Evolutionary conservation across 2,329 filamentous ascomycete species (phyloP).

Genomic region (Fusarium solani-melongenae): DNA sequence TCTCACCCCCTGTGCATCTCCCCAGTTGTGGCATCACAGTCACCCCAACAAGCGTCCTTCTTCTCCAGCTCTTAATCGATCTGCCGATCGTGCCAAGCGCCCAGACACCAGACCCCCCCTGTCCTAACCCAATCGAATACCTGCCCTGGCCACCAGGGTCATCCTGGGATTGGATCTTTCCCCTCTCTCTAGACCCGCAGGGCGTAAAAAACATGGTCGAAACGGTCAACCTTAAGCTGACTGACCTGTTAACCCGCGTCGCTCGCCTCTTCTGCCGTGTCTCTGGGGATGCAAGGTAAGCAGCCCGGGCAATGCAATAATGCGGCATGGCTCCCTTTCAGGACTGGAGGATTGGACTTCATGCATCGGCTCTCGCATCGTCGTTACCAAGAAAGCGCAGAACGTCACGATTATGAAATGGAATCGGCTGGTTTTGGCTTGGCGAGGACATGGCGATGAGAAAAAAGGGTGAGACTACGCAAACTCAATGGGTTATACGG

Average conservation of each 20-base stretch:
- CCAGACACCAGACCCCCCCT: background rate
- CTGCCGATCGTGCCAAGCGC: conserved; percentile 18
- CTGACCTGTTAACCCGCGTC: background rate
- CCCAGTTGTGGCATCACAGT: background rate
- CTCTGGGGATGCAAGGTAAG: conserved; percentile 14
- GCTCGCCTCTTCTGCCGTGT: background rate
- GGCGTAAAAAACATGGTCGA: background rate
- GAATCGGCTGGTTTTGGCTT: background rate
- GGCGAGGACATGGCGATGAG: background rate
- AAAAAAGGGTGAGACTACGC: background rate
- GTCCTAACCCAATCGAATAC: conserved; percentile 4
- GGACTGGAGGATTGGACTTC: background rate
- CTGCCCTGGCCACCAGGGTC: conserved; percentile 7
- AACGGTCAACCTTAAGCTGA: conserved; percentile 7
- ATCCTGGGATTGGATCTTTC: background rate
- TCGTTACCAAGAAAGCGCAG: background rate
- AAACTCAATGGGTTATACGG: background rate
- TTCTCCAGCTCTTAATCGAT: conserved; percentile 2
- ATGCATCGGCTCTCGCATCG: background rate
- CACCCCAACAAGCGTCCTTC: background rate
- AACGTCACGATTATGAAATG: conserved; percentile 29
- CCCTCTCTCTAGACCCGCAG: background rate
- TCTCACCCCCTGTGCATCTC: background rate
- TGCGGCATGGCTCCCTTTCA: background rate
- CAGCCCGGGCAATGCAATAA: background rate